These are phyloP conservation scores for Pseudogymnoascus sp. DNA, from an alignment of 2,329 filamentous ascomycete genomes.

Conservation along the genomic window DNA sequence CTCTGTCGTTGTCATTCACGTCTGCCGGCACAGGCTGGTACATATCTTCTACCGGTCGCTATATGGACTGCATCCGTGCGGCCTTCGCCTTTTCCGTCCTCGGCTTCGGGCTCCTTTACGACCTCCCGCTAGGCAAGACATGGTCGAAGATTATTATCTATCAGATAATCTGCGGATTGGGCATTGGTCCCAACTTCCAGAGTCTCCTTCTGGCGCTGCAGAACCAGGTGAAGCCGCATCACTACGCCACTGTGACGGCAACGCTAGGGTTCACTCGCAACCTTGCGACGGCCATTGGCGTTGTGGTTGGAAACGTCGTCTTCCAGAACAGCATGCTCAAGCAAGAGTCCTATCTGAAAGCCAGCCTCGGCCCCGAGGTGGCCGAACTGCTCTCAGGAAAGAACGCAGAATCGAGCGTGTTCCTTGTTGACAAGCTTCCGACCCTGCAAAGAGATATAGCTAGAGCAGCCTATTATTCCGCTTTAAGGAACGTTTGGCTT, in stretches of 20 bases:
- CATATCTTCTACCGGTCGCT: slow-evolving; percentile 59
- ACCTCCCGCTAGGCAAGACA: slow-evolving; percentile 49
- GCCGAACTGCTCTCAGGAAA: slow-evolving; percentile 22
- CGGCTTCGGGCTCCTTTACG: slow-evolving; percentile 57
- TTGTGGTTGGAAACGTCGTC: slow-evolving; percentile 43
- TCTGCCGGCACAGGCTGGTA: slow-evolving; percentile 51
- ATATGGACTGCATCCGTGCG: slow-evolving; percentile 51
- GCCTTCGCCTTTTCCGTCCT: slow-evolving; percentile 54
- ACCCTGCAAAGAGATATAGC: slow-evolving; percentile 19
- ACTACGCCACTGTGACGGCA: slow-evolving; percentile 62
- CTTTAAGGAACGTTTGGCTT: slow-evolving; percentile 26
- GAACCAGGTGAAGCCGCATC: slow-evolving; percentile 50
- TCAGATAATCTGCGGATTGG: slow-evolving; percentile 56
- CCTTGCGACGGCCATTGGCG: slow-evolving; percentile 38
- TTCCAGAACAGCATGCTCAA: slow-evolving; percentile 41
- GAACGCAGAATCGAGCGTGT: slow-evolving; percentile 24
- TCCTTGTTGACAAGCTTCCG: slow-evolving; percentile 21
- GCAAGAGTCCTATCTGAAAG: slow-evolving; percentile 15
- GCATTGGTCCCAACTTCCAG: slow-evolving; percentile 63
- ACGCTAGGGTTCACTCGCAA: slow-evolving; percentile 56
- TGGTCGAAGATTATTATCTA: slow-evolving; percentile 52
- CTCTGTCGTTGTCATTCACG: slow-evolving; percentile 56
- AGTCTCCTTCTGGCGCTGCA: slow-evolving; percentile 62
- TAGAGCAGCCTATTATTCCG: slow-evolving; percentile 18
- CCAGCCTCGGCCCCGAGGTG: slow-evolving; percentile 18